Base-by-base conservation (phyloP, 176 grass and related monocot genomes). In the Typha latifolia region DNA sequence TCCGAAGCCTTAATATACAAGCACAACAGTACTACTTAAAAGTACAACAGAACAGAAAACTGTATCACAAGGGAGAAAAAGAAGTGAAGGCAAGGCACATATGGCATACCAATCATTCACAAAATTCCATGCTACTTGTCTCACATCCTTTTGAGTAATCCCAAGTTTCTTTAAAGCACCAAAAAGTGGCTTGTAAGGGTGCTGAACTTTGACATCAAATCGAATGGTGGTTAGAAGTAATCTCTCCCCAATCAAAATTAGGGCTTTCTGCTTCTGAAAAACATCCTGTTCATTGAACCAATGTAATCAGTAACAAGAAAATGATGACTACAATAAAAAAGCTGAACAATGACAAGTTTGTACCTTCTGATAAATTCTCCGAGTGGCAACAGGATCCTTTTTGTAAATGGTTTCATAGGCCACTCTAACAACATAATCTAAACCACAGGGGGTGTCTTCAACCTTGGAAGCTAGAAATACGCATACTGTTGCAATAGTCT, bases 381-480 rank as follows among this genome's bases (percentile, higher is more conserved):
- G 66, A 78, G 81, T 70, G 63, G 66, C 50, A 78, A 37, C 4
- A 51, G 66, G 13, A 68, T 88, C 86, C 37, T 51, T 75, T 71
- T 61, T 90, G 47, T 79, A 82, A 61, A 84, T 90, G 67, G 67
- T 79, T 61, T 71, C 72, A 73, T 84, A 86, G 51, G 74, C 86
- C 32, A 90, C 73, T 73, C 59, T 72, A 55, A 86, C 75, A 48
- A 86, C 76, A 32, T 79, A 49, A 27, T 96, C 86, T 61, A 90
- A 48, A 11, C 70, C 64, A 29, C 83, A 83, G 16, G 72, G 80
- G 24, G 68, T 68, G 70, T 95, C 81, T 81, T 95, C 86, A 73
- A 83, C 81, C 69, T 95, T 95, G 2, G 80, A 81, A 32, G 86
- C 83, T 68, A 95, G 78, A 79, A 95, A 95, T 55, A 84, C 49